These are phyloP conservation scores for Ascochyta viciae-villosae DNA, from an alignment of 2,329 filamentous ascomycete species.

Conservation along the genomic window DNA sequence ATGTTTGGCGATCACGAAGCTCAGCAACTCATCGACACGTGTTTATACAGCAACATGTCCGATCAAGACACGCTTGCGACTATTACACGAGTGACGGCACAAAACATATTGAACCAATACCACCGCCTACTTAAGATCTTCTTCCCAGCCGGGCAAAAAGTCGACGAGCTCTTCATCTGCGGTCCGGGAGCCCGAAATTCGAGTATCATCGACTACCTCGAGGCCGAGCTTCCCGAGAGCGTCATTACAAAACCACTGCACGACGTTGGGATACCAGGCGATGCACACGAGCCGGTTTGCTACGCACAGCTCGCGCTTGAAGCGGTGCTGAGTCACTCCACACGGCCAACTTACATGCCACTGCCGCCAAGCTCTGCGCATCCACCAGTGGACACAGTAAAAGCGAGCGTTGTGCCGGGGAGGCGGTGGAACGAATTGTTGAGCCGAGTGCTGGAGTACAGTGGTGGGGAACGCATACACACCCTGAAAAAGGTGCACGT, in stretches of 20 bases:
- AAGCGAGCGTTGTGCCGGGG: slow-evolving; percentile 21
- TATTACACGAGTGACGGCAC: slow-evolving; percentile 65
- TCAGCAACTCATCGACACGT: slow-evolving; percentile 59
- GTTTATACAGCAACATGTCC: slow-evolving; percentile 53
- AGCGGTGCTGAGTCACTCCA: slow-evolving; percentile 42
- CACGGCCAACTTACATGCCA: not conserved
- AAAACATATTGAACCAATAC: slow-evolving; percentile 63
- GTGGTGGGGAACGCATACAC: slow-evolving; percentile 15
- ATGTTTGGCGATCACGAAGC: slow-evolving; percentile 66
- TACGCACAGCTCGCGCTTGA: slow-evolving; percentile 70
- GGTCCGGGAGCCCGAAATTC: slow-evolving; percentile 65
- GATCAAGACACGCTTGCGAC: slow-evolving; percentile 64
- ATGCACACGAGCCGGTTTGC: slow-evolving; percentile 66
- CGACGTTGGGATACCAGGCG: slow-evolving; percentile 63
- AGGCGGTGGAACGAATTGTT: slow-evolving; percentile 23
- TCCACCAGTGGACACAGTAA: slow-evolving; percentile 4
- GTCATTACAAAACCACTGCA: slow-evolving; percentile 62
- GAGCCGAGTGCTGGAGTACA: slow-evolving; percentile 20
- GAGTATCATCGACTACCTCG: slow-evolving; percentile 63
- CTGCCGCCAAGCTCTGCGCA: not conserved
- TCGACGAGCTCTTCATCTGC: slow-evolving; percentile 67
- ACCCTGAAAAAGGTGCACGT: slow-evolving; percentile 14
- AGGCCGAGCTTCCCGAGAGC: slow-evolving; percentile 57
- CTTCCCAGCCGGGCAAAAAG: slow-evolving; percentile 42
- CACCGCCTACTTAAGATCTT: slow-evolving; percentile 55